These are phyloP conservation scores for Rhynchospora pubera DNA, from an alignment of 176 grass and related monocot species.

Conservation along the genomic window DNA sequence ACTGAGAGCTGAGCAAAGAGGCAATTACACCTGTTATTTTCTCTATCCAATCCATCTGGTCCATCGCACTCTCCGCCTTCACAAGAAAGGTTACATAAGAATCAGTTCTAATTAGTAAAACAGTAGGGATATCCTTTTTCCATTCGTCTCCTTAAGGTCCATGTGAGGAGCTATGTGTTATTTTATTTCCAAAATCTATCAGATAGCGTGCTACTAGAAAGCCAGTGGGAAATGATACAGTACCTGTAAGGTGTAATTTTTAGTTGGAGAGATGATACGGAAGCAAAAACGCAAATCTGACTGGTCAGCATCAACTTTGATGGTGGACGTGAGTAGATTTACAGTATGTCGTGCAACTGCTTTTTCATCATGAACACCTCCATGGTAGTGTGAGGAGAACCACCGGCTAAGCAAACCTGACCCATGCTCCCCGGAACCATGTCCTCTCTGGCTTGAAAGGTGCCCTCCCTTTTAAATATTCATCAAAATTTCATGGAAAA, in stretches of 20 bases:
- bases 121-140: not conserved
- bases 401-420: conserved; percentile 88
- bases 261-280: conserved; percentile 93
- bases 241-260: conserved; percentile 99
- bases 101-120: conserved; percentile 17
- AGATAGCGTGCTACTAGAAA: not conserved
- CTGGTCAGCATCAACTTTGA: conserved; percentile 93
- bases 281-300: conserved; percentile 95
- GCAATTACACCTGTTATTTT: conserved; percentile 99
- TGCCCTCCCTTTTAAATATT: conserved; percentile 53
- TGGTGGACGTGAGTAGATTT: conserved; percentile 94
- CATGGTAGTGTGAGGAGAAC: conserved; percentile 99
- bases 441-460: conserved; percentile 56
- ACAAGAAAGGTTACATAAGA: conserved; percentile 18
- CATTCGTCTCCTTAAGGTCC: not conserved
- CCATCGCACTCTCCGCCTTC: conserved; percentile 96
- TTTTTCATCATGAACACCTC: conserved; percentile 90
- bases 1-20: conserved; percentile 92
- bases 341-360: conserved; percentile 95
- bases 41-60: conserved; percentile 99
- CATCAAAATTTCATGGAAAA: not conserved
- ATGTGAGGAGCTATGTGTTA: not conserved
- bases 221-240: not conserved
- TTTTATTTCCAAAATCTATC: not conserved
- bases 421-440: conserved; percentile 65